Evolutionary conservation across 2,329 filamentous ascomycete species (phyloP).

Genomic region (Alternaria postmessia): DNA sequence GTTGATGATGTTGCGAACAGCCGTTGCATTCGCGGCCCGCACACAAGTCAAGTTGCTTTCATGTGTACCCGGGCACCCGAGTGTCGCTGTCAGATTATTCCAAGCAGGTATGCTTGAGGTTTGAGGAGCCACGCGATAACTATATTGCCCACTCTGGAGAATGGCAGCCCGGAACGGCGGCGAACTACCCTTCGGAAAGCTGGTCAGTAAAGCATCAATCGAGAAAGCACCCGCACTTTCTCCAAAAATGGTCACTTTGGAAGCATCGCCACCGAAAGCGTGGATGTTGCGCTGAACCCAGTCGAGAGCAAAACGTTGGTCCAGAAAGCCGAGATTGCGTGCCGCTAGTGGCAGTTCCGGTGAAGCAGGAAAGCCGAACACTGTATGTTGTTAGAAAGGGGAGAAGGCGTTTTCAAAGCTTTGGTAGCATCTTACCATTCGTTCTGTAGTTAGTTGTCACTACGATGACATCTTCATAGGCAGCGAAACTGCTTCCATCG

Average conservation of each 20-base stretch:
- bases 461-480: conserved; percentile 41
- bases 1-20: conserved; percentile 30
- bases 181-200: conserved; percentile 26
- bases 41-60: conserved; percentile 35
- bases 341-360: conserved; percentile 29
- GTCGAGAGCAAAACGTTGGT: conserved; percentile 63
- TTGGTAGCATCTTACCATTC: conserved; percentile 27
- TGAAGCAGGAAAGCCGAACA: conserved; percentile 40
- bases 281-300: conserved; percentile 62
- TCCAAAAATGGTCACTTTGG: conserved; percentile 59
- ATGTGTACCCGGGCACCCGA: conserved; percentile 32
- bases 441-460: conserved; percentile 42
- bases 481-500: conserved; percentile 40
- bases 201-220: conserved; percentile 39
- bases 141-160: conserved; percentile 37
- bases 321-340: conserved; percentile 63
- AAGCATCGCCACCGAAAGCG: conserved; percentile 59
- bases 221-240: conserved; percentile 40
- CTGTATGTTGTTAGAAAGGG: conserved; percentile 18
- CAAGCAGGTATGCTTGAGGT: conserved; percentile 25
- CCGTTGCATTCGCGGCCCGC: conserved; percentile 24
- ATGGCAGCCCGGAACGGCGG: conserved; percentile 44
- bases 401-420: too few relatives aligned
- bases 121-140: conserved; percentile 24
- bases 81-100: conserved; percentile 29